Conservation (phyloP, 805 yeast genomes). For the Danielia oregonensis region DNA sequence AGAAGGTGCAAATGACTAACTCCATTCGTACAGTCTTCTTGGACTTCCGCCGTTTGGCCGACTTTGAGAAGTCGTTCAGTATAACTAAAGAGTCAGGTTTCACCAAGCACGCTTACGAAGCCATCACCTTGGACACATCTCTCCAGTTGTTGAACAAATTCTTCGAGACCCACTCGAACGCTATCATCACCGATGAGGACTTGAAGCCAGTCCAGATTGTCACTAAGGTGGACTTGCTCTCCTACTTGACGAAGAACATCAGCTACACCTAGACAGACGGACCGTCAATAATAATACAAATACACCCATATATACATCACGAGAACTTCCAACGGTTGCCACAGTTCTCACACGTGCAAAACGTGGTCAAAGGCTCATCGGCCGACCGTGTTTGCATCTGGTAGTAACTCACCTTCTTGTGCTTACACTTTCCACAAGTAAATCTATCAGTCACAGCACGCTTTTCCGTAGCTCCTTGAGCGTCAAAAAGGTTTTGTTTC, state of each 20-base stretch:
- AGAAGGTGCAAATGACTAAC: conserved; percentile 52
- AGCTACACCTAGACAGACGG: conserved; percentile 3
- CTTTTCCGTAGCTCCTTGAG: conserved; percentile 95
- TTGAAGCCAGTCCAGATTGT: conserved; percentile 77
- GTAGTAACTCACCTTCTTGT: conserved; percentile 93
- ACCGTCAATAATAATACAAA: conserved; percentile 2
- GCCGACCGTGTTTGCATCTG: conserved; percentile 98
- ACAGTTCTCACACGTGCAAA: conserved; percentile 96
- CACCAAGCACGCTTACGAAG: conserved; percentile 63
- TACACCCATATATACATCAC: conserved; percentile 22
- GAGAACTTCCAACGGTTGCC: conserved; percentile 98
- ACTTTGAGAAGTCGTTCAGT: conserved; percentile 60
- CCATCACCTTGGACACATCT: conserved; percentile 62
- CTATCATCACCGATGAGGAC: conserved; percentile 70
- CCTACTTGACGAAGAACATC: conserved; percentile 41
- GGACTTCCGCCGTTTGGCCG: conserved; percentile 71
- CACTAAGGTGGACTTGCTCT: conserved; percentile 79
- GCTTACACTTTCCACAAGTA: conserved; percentile 96
- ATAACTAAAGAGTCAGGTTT: conserved; percentile 53
- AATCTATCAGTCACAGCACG: conserved; percentile 95
- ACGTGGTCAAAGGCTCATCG: conserved; percentile 97
- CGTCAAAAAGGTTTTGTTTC: conserved; percentile 87
- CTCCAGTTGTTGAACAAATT: conserved; percentile 68
- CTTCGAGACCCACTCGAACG: conserved; percentile 82
- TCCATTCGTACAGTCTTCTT: conserved; percentile 58